Conservation (phyloP, 2,329 filamentous ascomycete genomes). For the Lasiodiplodia hormozganensis region DNA sequence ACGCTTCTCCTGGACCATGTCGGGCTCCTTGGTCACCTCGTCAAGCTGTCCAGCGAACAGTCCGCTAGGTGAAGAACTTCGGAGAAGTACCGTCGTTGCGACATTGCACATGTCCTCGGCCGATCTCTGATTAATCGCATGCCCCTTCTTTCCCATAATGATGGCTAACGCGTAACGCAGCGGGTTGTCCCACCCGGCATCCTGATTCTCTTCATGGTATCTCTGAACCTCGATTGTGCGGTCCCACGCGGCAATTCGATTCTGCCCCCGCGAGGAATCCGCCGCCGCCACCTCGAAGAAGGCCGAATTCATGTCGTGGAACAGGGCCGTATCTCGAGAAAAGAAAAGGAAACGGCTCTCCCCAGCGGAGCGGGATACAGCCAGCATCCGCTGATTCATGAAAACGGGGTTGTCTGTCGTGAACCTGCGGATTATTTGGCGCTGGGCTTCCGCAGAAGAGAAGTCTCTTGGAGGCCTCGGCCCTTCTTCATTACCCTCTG, state of each 20-base stretch:
- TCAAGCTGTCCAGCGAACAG: constrained; percentile 11
- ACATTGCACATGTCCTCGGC: constrained; percentile 2
- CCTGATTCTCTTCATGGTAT: constrained; percentile 16
- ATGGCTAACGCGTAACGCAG: constrained; percentile 23
- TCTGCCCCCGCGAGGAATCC: not conserved
- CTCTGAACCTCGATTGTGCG: constrained; percentile 12
- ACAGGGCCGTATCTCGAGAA: constrained; percentile 29
- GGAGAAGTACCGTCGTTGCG: not conserved
- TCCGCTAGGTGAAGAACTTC: not conserved
- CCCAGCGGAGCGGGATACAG: constrained; percentile 8
- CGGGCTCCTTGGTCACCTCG: constrained; percentile 13
- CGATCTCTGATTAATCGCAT: not conserved
- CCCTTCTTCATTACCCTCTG: not conserved
- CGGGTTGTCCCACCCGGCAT: constrained; percentile 18
- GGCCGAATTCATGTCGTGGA: constrained; percentile 9
- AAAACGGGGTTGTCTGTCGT: constrained; percentile 7
- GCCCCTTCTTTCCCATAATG: not conserved
- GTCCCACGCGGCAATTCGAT: not conserved
- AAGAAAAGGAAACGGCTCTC: constrained; percentile 30
- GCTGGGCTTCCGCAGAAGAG: constrained; percentile 1
- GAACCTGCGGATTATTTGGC: constrained; percentile 9
- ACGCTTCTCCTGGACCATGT: constrained; percentile 3
- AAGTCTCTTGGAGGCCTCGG: not conserved
- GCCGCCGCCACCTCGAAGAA: constrained; percentile 2
- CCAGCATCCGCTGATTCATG: constrained; percentile 29